A percentile compares a stretch with the other conserved stretches of the same genome.
Evolutionary conservation across 257 asterid genomes (phyloP).

Genomic region (Scutellaria barbata): DNA sequence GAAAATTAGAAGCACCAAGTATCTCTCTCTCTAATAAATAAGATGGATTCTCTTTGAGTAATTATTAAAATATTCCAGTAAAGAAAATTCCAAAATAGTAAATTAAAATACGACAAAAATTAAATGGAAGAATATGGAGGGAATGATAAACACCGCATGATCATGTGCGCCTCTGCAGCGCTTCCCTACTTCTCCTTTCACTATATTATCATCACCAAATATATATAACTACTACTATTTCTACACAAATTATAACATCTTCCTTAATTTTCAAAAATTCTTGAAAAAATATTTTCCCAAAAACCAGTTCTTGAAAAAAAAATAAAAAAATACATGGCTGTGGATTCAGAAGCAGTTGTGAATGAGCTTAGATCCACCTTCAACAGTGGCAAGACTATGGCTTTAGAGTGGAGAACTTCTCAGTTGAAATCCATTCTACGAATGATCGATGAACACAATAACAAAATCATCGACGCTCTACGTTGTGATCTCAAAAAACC

Average conservation of each 20-base stretch:
- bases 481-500: constrained; percentile 80
- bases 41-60: no score
- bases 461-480: constrained; percentile 65
- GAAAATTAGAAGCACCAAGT: no score
- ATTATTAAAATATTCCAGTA: no score
- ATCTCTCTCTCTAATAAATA: no score
- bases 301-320: background rate
- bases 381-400: constrained; percentile 63
- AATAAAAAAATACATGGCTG: constrained; percentile 32
- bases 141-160: no score
- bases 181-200: background rate
- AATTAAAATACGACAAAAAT: no score
- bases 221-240: background rate
- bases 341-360: constrained; percentile 53
- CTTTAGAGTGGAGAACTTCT: constrained; percentile 74
- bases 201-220: background rate
- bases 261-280: background rate
- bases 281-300: background rate
- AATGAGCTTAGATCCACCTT: constrained; percentile 67
- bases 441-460: constrained; percentile 52
- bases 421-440: constrained; percentile 70
- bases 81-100: no score
- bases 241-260: no score
- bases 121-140: no score
- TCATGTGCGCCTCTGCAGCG: constrained; percentile 1